phyloP scores from a whole-genome alignment of 2,329 filamentous ascomycete species.

The Epichloe gansuensis region DNA sequence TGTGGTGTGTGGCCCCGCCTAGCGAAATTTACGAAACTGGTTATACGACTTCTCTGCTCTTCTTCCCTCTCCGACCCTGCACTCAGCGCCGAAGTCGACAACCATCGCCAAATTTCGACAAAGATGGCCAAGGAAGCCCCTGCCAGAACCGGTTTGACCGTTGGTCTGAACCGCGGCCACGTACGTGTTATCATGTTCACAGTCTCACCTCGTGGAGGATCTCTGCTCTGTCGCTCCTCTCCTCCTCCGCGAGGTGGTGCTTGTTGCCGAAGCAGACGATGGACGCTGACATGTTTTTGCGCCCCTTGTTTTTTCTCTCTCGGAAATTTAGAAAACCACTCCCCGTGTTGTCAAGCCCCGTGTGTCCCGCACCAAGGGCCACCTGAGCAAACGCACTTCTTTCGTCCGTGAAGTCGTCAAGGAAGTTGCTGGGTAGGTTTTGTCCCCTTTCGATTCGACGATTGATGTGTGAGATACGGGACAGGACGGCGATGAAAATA shows the following conservation, averaged over 20 bases:
- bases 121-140: conserved; percentile 50
- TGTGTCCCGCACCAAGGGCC: conserved; percentile 81
- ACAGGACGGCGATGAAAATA: too few relatives aligned
- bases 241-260: conserved; percentile 15
- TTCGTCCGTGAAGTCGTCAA: conserved; percentile 97
- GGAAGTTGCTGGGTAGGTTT: conserved; percentile 84
- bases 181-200: conserved; percentile 34
- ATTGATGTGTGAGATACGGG: neutral
- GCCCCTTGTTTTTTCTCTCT: conserved; percentile 13
- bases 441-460: neutral
- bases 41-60: conserved; percentile 2
- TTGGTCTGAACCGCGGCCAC: conserved; percentile 53
- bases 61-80: conserved; percentile 16
- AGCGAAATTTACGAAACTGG: conserved; percentile 12
- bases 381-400: conserved; percentile 89
- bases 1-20: conserved; percentile 7
- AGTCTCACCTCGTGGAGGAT: conserved; percentile 68
- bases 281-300: conserved; percentile 43
- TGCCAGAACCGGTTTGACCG: conserved; percentile 45
- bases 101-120: conserved; percentile 20
- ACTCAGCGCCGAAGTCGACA: conserved; percentile 15
- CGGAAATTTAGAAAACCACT: conserved; percentile 63
- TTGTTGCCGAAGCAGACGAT: conserved; percentile 38
- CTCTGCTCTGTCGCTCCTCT: conserved; percentile 34
- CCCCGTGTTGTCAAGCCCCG: conserved; percentile 65